Evolutionary conservation across 2,329 filamentous ascomycete species (phyloP).

Genomic region (Beauveria caledonica): DNA sequence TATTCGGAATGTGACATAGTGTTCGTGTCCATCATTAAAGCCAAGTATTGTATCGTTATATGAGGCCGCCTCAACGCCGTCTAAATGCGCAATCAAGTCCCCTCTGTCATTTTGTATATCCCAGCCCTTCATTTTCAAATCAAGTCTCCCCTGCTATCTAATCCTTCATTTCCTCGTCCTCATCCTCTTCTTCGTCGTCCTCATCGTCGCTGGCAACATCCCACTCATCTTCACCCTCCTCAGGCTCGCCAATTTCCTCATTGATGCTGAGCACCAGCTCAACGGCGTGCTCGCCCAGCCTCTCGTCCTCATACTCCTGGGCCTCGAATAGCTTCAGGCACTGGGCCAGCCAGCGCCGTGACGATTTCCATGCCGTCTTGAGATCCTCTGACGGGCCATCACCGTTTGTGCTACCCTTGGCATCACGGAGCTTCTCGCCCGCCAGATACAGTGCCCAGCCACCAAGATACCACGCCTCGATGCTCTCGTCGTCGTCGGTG

Average conservation of each 20-base stretch:
- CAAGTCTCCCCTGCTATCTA: slow-evolving; percentile 38
- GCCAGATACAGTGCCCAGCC: slow-evolving; percentile 85
- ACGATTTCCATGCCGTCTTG: slow-evolving; percentile 60
- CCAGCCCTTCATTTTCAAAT: slow-evolving; percentile 18
- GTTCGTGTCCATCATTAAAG: slow-evolving; percentile 6
- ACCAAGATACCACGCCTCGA: slow-evolving; percentile 95
- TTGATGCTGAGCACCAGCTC: slow-evolving; percentile 61
- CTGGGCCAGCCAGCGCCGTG: slow-evolving; percentile 74
- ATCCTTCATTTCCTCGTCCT: slow-evolving; percentile 50
- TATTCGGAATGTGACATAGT: neutral
- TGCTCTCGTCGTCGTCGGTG: slow-evolving; percentile 83
- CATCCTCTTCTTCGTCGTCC: slow-evolving; percentile 34
- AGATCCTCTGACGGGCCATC: slow-evolving; percentile 38
- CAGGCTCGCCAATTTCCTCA: slow-evolving; percentile 53
- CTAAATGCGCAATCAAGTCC: slow-evolving; percentile 14
- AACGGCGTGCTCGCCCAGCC: slow-evolving; percentile 64
- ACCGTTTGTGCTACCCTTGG: slow-evolving; percentile 26
- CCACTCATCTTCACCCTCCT: slow-evolving; percentile 46
- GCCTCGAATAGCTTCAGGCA: slow-evolving; percentile 70
- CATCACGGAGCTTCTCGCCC: slow-evolving; percentile 53
- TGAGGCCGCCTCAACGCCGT: slow-evolving; percentile 17
- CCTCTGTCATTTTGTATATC: slow-evolving; percentile 14
- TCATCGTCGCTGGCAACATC: slow-evolving; percentile 42
- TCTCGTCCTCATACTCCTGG: slow-evolving; percentile 79
- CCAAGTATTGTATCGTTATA: slow-evolving; percentile 2